A percentile compares a stretch with the other conserved stretches of the same genome.
Conservation (phyloP, 305 asterid genomes). For the Fraxinus dipetala region DNA sequence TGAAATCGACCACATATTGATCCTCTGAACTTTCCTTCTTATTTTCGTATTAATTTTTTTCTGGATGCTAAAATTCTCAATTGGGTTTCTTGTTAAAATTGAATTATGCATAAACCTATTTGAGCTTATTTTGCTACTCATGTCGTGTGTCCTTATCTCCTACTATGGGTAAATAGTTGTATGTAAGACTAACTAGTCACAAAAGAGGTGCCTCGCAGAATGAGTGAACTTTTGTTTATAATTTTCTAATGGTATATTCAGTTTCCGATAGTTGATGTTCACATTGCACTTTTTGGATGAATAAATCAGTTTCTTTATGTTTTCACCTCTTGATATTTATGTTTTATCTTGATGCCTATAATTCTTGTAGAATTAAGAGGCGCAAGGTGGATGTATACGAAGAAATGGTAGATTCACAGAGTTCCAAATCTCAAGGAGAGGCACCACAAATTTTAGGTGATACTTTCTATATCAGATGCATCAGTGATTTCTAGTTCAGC, state of each 20-base stretch:
- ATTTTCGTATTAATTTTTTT: background rate
- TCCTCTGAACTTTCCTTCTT: background rate
- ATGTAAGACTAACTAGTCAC: background rate
- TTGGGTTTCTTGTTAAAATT: background rate
- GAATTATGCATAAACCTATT: background rate
- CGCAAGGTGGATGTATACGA: slow-evolving; percentile 54
- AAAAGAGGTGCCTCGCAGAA: background rate
- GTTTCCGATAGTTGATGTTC: too few relatives aligned
- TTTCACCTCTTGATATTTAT: slow-evolving; percentile 18
- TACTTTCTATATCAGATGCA: slow-evolving; percentile 18
- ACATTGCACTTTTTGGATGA: background rate
- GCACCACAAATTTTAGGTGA: slow-evolving; percentile 37
- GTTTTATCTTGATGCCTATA: slow-evolving; percentile 9
- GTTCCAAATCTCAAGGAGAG: slow-evolving; percentile 42
- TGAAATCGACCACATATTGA: background rate
- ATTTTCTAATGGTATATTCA: background rate
- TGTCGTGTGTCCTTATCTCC: background rate
- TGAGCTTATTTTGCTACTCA: background rate
- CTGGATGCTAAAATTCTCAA: background rate
- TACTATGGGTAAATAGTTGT: background rate
- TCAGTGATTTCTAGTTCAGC: slow-evolving; percentile 10
- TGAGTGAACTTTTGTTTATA: slow-evolving; percentile 15
- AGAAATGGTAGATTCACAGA: slow-evolving; percentile 27
- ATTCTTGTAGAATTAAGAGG: slow-evolving; percentile 57
- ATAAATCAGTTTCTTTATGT: slow-evolving; percentile 13